A percentile compares a stretch with the other conserved stretches of the same genome.
Evolutionary conservation across 805 yeast genomes (phyloP).

Genomic region (Candida ponderosae): DNA sequence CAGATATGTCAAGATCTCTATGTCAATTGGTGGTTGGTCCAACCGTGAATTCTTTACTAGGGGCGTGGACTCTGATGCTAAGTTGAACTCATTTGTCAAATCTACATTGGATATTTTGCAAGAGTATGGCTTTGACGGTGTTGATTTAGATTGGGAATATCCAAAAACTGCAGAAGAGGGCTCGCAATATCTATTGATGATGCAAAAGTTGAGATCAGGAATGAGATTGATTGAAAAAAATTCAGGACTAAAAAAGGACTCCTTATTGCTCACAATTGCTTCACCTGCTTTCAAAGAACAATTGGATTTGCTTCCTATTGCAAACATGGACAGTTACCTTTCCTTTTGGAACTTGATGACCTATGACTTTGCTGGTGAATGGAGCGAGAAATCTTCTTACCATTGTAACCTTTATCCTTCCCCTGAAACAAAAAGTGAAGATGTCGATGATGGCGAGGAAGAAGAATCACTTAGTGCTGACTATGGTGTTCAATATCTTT

Average conservation of each 20-base stretch:
- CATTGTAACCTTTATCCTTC: conserved; percentile 58
- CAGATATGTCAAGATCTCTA: conserved; percentile 42
- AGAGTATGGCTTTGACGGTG: conserved; percentile 72
- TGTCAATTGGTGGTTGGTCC: conserved; percentile 86
- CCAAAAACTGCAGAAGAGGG: conserved; percentile 47
- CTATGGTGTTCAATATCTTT: conserved; percentile 37
- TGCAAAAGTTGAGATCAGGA: conserved; percentile 29
- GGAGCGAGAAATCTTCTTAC: conserved; percentile 55
- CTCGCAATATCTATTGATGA: conserved; percentile 31
- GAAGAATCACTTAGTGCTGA: conserved; percentile 40
- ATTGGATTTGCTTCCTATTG: conserved; percentile 34
- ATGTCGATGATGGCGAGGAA: conserved; percentile 12
- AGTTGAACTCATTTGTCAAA: conserved; percentile 37
- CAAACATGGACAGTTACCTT: conserved; percentile 49
- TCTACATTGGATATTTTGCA: conserved; percentile 40
- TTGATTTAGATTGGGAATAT: conserved; percentile 94
- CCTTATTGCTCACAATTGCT: conserved; percentile 59
- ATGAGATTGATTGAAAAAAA: conserved; percentile 31
- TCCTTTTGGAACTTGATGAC: conserved; percentile 85
- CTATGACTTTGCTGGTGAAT: conserved; percentile 78
- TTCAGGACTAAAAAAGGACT: conserved; percentile 12
- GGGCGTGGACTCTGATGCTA: conserved; percentile 28
- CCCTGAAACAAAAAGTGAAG: conserved; percentile 7
- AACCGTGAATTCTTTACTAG: conserved; percentile 40
- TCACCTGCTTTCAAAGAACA: conserved; percentile 58